Evolutionary conservation across 345 rosid species (phyloP).

Genomic region (Clausena lansium): DNA sequence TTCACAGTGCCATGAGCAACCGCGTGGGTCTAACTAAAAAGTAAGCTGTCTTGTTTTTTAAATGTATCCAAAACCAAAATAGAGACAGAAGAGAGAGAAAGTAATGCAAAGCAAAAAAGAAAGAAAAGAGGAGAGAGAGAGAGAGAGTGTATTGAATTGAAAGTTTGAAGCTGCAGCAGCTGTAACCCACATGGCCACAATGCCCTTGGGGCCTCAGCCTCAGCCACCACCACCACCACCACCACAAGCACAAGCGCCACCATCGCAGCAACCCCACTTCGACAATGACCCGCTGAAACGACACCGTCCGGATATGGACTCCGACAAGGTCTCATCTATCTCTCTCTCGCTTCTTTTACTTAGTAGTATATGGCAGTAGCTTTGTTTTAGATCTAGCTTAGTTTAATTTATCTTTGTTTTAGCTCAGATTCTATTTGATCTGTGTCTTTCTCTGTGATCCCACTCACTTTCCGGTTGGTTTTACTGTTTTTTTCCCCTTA

Average conservation of each 20-base stretch:
- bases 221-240: constrained; percentile 20
- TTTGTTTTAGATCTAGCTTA: background rate
- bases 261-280: constrained; percentile 27
- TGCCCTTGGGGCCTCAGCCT: constrained; percentile 42
- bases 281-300: constrained; percentile 35
- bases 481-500: background rate
- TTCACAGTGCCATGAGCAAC: background rate
- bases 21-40: constrained; percentile 11
- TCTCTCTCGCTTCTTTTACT: background rate
- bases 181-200: constrained; percentile 58
- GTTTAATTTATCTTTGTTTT: background rate
- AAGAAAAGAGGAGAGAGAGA: constrained; percentile 13
- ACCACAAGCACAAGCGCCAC: constrained; percentile 14
- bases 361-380: background rate
- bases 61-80: background rate
- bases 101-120: constrained; percentile 12
- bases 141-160: constrained; percentile 2
- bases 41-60: background rate
- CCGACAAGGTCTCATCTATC: constrained; percentile 43
- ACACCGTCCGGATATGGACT: constrained; percentile 40
- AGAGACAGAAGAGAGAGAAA: constrained; percentile 10
- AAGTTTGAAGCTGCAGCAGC: constrained; percentile 21
- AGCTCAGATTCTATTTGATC: constrained; percentile 26
- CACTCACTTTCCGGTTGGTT: background rate
- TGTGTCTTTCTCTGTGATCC: constrained; percentile 15